These are phyloP conservation scores for Cytospora leucostoma DNA, from an alignment of 2,329 filamentous ascomycete genomes.

Conservation along the genomic window DNA sequence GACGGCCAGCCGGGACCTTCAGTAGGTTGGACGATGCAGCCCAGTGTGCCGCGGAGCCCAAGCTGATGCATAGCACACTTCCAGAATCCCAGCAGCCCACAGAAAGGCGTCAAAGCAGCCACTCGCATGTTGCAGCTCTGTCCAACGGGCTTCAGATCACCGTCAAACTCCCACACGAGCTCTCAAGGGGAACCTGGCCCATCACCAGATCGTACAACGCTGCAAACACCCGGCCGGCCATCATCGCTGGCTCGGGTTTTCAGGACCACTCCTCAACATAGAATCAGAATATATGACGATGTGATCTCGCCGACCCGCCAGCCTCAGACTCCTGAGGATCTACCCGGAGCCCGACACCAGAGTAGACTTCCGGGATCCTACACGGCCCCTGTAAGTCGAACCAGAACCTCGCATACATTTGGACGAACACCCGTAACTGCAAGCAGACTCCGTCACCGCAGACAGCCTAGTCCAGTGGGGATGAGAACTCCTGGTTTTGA, in stretches of 20 bases:
- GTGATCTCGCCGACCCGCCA: constrained; percentile 45
- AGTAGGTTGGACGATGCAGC: constrained; percentile 8
- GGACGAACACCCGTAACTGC: constrained; percentile 31
- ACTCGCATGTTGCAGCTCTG: constrained; percentile 10
- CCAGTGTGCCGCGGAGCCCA: not conserved
- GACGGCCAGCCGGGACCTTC: constrained; percentile 23
- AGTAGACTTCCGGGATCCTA: constrained; percentile 46
- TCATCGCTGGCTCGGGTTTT: constrained; percentile 24
- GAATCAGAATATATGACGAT: constrained; percentile 50
- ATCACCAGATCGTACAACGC: constrained; percentile 2
- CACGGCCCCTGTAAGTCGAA: constrained; percentile 43
- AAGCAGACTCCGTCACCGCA: constrained; percentile 30
- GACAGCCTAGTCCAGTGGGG: constrained; percentile 41
- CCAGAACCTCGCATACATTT: constrained; percentile 27
- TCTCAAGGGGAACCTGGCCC: constrained; percentile 3
- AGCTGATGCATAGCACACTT: not conserved
- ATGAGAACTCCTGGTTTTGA: constrained; percentile 46
- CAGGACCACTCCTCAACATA: constrained; percentile 28
- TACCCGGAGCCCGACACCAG: constrained; percentile 51
- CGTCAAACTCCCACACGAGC: constrained; percentile 7
- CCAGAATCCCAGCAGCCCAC: constrained; percentile 20
- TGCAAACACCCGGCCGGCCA: constrained; percentile 17
- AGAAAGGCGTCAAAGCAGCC: constrained; percentile 7
- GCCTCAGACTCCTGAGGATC: constrained; percentile 52
- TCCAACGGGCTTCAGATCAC: not conserved